phyloP scores from a whole-genome alignment of 768 basidiomycete species.

The Macrolepiota fuliginosa region DNA sequence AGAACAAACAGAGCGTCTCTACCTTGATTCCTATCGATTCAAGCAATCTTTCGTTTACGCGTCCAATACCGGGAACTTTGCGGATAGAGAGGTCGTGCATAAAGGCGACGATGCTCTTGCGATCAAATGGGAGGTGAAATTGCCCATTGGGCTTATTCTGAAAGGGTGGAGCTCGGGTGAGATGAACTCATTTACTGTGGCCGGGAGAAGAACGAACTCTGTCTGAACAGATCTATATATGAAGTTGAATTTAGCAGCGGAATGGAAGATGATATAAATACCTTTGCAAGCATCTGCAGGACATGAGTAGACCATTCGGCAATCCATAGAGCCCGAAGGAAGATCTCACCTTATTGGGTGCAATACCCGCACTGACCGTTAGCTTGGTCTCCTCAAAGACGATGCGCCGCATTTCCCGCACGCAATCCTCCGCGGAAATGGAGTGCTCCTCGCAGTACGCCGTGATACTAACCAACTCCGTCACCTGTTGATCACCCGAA shows the following conservation, averaged over 20 bases:
- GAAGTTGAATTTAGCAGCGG: neutral
- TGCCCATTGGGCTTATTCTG: constrained; percentile 97
- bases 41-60: constrained; percentile 85
- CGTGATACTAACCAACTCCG: constrained; percentile 60
- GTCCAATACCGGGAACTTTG: constrained; percentile 86
- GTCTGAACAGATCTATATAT: constrained; percentile 82
- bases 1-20: constrained; percentile 15
- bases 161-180: neutral
- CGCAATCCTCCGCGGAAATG: constrained; percentile 69
- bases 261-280: constrained; percentile 26
- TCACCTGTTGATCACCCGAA: neutral
- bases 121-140: constrained; percentile 69
- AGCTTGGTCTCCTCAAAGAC: constrained; percentile 79
- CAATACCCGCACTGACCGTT: constrained; percentile 94
- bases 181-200: neutral
- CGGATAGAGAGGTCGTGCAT: constrained; percentile 83
- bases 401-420: constrained; percentile 68
- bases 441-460: constrained; percentile 70
- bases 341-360: constrained; percentile 80
- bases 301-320: constrained; percentile 17
- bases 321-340: neutral
- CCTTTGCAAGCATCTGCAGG: constrained; percentile 86
- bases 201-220: constrained; percentile 44
- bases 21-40: constrained; percentile 88
- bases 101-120: constrained; percentile 63